phyloP scores from a whole-genome alignment of 73 alveolate genomes.

The Paramecium biaurelia region DNA sequence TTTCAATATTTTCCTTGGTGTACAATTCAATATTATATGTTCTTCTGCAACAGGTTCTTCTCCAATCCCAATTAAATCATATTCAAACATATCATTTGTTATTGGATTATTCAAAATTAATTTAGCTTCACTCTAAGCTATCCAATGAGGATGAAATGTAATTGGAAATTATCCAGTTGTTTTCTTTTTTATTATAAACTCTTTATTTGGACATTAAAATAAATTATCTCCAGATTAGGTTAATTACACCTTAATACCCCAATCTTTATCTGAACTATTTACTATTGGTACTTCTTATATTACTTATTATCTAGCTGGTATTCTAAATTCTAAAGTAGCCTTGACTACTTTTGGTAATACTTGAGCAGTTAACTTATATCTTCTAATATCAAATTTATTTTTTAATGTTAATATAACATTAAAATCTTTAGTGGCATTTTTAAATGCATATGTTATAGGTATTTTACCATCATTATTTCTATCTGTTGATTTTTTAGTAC shows the following conservation, averaged over 20 bases:
- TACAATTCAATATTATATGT: conserved; percentile 89
- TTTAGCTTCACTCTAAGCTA: conserved; percentile 80
- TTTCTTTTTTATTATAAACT: conserved; percentile 78
- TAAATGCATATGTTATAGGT: conserved; percentile 66
- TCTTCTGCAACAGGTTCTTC: conserved; percentile 99
- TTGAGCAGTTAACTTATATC: conserved; percentile 86
- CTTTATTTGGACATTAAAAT: conserved; percentile 59
- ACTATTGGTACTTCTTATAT: conserved; percentile 96
- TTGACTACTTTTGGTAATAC: conserved; percentile 96
- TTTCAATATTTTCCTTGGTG: conserved; percentile 85
- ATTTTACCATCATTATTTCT: conserved; percentile 53
- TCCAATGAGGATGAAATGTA: conserved; percentile 92
- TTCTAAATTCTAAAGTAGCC: conserved; percentile 93
- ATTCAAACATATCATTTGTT: conserved; percentile 93
- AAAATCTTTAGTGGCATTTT: conserved; percentile 83
- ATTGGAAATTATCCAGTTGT: conserved; percentile 79
- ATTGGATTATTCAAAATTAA: conserved; percentile 81
- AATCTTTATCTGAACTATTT: conserved; percentile 93
- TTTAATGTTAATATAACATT: conserved; percentile 78
- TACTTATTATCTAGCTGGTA: conserved; percentile 91
- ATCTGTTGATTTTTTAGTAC: conserved; percentile 25
- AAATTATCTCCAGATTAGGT: conserved; percentile 71
- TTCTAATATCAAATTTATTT: conserved; percentile 92
- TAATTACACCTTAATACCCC: conserved; percentile 90
- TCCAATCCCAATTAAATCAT: conserved; percentile 93